These are phyloP conservation scores for Capsicum chinense DNA, from an alignment of 257 asterid genomes.

Conservation along the genomic window DNA sequence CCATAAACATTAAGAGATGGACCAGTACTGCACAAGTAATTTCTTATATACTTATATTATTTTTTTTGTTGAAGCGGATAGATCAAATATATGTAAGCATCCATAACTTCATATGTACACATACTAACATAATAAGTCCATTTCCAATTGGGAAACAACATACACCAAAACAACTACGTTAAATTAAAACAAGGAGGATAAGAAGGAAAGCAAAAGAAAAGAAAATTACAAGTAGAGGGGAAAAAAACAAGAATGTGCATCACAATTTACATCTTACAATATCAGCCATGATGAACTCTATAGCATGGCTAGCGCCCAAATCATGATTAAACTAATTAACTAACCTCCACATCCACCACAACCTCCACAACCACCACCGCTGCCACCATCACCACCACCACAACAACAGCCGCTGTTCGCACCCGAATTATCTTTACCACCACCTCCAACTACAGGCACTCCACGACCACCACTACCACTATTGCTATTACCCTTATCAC, in stretches of 20 bases:
- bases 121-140: too few species aligned
- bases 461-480: conserved; percentile 8
- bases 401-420: neutral
- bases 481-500: neutral
- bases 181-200: neutral
- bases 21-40: too few species aligned
- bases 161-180: neutral
- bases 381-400: neutral
- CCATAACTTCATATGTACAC: too few species aligned
- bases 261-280: neutral
- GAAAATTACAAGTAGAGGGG: neutral
- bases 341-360: conserved; percentile 23
- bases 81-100: too few species aligned
- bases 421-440: neutral
- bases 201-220: neutral
- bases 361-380: conserved; percentile 24
- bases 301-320: neutral
- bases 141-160: too few species aligned
- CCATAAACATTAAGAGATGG: too few species aligned
- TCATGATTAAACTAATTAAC: neutral
- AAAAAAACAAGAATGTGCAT: neutral
- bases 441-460: neutral
- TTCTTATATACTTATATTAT: too few species aligned
- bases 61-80: too few species aligned
- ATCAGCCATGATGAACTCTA: neutral